A percentile compares a stretch with the other conserved stretches of the same genome.
Conservation (phyloP, 192 early-diverging fungal species). For the Phycomyces nitens region DNA sequence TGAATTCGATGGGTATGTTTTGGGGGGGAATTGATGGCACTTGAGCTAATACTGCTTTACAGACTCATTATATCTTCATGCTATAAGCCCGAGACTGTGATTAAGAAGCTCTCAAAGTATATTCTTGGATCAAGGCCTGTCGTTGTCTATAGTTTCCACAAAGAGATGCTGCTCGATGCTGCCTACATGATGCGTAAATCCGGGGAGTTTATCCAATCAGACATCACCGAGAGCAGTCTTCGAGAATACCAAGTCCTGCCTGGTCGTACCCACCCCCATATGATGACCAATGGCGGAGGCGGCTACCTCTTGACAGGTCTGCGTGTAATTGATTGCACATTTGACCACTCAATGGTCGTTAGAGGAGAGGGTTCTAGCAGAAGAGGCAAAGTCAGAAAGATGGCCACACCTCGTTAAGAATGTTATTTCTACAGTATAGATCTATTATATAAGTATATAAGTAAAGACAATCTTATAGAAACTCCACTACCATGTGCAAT, state of each 20-base stretch:
- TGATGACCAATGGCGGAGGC: conserved; percentile 72
- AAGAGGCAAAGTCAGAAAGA: conserved; percentile 7
- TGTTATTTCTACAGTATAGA: background rate
- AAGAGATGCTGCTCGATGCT: conserved; percentile 62
- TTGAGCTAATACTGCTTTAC: background rate
- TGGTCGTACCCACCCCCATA: conserved; percentile 74
- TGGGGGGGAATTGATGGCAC: no score
- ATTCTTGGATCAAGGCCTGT: conserved; percentile 83
- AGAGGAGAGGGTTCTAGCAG: conserved; percentile 9
- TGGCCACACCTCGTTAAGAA: background rate
- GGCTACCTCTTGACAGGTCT: conserved; percentile 68
- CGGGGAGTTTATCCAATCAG: conserved; percentile 70
- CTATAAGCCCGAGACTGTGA: conserved; percentile 68
- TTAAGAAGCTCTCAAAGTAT: conserved; percentile 67
- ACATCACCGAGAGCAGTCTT: conserved; percentile 89
- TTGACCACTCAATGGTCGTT: conserved; percentile 14
- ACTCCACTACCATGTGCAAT: no score
- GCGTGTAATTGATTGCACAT: conserved; percentile 44
- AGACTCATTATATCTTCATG: conserved; percentile 79
- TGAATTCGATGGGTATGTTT: conserved; percentile 60
- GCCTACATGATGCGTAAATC: conserved; percentile 66
- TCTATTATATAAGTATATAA: no score
- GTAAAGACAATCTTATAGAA: no score
- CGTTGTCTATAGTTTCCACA: conserved; percentile 74
- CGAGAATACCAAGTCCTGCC: conserved; percentile 84